A percentile compares a stretch with the other conserved stretches of the same genome.
These are phyloP conservation scores for Grosmannia penicillata DNA, from an alignment of 2,329 filamentous ascomycete species.

Conservation along the genomic window DNA sequence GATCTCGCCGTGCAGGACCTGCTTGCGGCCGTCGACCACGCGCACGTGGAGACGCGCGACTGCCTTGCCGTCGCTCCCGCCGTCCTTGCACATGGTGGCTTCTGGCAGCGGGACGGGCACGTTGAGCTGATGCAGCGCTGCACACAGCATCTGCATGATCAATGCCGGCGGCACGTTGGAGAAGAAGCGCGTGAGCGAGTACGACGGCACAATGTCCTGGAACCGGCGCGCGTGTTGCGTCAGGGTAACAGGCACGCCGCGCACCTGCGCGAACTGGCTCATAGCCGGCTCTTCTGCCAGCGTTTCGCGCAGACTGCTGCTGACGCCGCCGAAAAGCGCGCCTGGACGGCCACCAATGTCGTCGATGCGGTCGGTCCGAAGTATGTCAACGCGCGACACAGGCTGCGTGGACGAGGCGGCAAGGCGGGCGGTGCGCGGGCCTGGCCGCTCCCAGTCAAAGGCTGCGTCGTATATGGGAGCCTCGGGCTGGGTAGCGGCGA, in stretches of 20 bases:
- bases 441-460: conserved; percentile 79
- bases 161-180: conserved; percentile 62
- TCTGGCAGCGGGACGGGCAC: conserved; percentile 48
- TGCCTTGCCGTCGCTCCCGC: conserved; percentile 36
- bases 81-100: conserved; percentile 12
- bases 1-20: conserved; percentile 61
- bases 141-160: conserved; percentile 64
- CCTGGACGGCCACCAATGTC: conserved; percentile 11
- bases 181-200: conserved; percentile 83
- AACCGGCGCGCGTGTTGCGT: conserved; percentile 85
- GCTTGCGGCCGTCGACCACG: conserved; percentile 56
- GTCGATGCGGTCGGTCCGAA: conserved; percentile 20
- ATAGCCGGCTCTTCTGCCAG: conserved; percentile 77
- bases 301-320: conserved; percentile 29
- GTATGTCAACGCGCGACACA: conserved; percentile 19
- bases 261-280: conserved; percentile 70
- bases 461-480: conserved; percentile 55
- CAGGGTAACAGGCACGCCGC: conserved; percentile 64
- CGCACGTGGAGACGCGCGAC: conserved; percentile 56
- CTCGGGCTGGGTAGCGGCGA: conserved; percentile 38
- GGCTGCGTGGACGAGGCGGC: conserved; percentile 36
- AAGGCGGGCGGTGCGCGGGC: conserved; percentile 33
- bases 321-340: conserved; percentile 13
- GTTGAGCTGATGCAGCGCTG: conserved; percentile 72
- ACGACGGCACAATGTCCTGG: conserved; percentile 76